Conservation (phyloP, 176 grass and related monocot genomes). For the Zoysia pacifica region DNA sequence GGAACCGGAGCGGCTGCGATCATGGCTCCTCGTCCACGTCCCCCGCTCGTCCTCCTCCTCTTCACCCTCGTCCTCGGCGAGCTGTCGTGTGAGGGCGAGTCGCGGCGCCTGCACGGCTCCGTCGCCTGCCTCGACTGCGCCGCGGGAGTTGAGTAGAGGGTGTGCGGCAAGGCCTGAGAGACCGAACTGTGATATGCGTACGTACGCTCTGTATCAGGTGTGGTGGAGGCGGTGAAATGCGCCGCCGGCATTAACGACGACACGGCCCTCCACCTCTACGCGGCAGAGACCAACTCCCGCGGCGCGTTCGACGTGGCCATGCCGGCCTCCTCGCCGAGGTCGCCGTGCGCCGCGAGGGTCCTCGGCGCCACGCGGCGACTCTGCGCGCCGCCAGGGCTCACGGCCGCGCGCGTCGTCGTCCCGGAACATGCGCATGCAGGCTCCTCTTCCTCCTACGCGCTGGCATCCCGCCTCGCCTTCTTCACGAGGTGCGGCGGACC, state of each 20-base stretch:
- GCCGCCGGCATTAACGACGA: not conserved
- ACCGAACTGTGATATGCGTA: not conserved
- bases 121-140: slow-evolving; percentile 53
- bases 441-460: slow-evolving; percentile 2
- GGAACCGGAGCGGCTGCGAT: too few species aligned
- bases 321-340: not conserved
- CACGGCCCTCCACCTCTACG: not conserved
- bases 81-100: slow-evolving; percentile 9
- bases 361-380: slow-evolving; percentile 49
- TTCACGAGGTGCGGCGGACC: slow-evolving; percentile 25
- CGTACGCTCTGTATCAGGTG: slow-evolving; percentile 3
- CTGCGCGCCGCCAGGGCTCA: slow-evolving; percentile 37
- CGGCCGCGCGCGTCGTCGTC: slow-evolving; percentile 33
- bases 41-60: slow-evolving; percentile 7
- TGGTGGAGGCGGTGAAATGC: slow-evolving; percentile 50
- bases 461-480: slow-evolving; percentile 46
- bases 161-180: not conserved
- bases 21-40: slow-evolving; percentile 27
- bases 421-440: not conserved
- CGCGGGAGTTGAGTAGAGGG: not conserved
- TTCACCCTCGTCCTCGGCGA: slow-evolving; percentile 17
- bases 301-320: slow-evolving; percentile 47
- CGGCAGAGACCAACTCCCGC: slow-evolving; percentile 24
- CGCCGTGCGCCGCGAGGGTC: slow-evolving; percentile 43
- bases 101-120: slow-evolving; percentile 37